These are phyloP conservation scores for Phlyctochytrium arcticum DNA, from an alignment of 192 early-diverging fungal genomes.

Conservation along the genomic window DNA sequence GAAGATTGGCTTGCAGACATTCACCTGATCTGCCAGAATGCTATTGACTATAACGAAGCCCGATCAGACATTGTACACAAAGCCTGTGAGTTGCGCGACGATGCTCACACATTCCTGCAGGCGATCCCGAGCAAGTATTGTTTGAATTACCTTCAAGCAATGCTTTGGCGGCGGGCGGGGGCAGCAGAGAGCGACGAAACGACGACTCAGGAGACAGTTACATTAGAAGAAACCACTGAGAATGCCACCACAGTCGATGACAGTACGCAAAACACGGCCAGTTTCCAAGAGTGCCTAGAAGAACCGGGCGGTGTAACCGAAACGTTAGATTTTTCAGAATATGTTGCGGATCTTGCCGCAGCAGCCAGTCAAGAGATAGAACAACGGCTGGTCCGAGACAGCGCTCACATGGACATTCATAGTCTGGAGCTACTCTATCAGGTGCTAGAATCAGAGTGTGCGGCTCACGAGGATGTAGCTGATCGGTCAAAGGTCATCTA, in stretches of 20 bases:
- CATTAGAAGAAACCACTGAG: too few relatives aligned
- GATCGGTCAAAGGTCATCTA: neutral
- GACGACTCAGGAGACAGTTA: too few relatives aligned
- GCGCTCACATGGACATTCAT: slow-evolving; percentile 11
- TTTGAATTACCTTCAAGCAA: slow-evolving; percentile 10
- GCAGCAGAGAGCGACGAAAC: neutral
- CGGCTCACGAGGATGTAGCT: neutral
- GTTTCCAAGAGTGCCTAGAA: too few relatives aligned
- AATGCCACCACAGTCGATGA: too few relatives aligned
- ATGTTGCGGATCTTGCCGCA: too few relatives aligned
- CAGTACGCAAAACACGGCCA: too few relatives aligned
- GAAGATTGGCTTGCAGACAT: slow-evolving; percentile 27
- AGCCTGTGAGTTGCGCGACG: slow-evolving; percentile 3
- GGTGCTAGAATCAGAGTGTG: slow-evolving; percentile 5
- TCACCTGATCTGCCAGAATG: slow-evolving; percentile 4
- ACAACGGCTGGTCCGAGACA: too few relatives aligned
- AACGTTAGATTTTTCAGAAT: too few relatives aligned
- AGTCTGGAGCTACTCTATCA: slow-evolving; percentile 19
- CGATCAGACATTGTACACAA: slow-evolving; percentile 11
- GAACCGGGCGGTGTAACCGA: too few relatives aligned
- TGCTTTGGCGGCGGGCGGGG: neutral
- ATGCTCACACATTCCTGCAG: slow-evolving; percentile 1
- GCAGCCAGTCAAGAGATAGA: too few relatives aligned
- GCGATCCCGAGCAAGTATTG: slow-evolving; percentile 5
- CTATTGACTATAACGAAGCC: slow-evolving; percentile 13